Percentiles rank a stretch among this genome's conserved stretches.
Conservation (phyloP, 2,329 filamentous ascomycete species). For the Apiospora rasikravindrae region DNA sequence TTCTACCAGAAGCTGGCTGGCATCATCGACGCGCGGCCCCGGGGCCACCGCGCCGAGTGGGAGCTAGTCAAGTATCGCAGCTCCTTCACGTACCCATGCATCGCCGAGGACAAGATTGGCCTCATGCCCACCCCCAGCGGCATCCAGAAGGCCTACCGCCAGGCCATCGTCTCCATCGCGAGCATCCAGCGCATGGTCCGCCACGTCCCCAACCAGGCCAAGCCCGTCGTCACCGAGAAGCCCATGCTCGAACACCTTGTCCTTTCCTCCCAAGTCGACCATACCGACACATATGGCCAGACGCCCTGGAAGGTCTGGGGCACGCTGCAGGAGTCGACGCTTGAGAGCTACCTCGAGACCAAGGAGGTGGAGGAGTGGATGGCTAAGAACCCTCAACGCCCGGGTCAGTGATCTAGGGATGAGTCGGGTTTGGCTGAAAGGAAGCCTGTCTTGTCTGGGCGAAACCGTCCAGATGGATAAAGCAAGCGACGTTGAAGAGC, state of each 20-base stretch:
- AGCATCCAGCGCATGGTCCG: conserved; percentile 60
- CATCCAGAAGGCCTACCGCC: conserved; percentile 50
- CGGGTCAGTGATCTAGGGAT: neutral
- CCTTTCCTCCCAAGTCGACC: conserved; percentile 54
- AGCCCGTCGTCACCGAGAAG: conserved; percentile 44
- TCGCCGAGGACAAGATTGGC: conserved; percentile 61
- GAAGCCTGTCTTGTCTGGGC: neutral
- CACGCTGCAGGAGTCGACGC: conserved; percentile 59
- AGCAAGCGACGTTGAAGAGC: conserved; percentile 5
- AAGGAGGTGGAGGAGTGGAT: conserved; percentile 41
- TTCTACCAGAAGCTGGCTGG: conserved; percentile 57
- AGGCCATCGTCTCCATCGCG: conserved; percentile 65
- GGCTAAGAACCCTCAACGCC: conserved; percentile 35
- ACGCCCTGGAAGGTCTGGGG: conserved; percentile 70
- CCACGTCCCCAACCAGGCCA: conserved; percentile 52
- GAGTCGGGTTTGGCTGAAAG: neutral
- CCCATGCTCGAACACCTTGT: conserved; percentile 69
- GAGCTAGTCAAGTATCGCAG: conserved; percentile 58
- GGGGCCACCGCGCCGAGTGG: conserved; percentile 54
- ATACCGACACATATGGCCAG: conserved; percentile 50
- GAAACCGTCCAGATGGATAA: neutral
- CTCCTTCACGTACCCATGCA: conserved; percentile 47
- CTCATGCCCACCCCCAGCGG: conserved; percentile 50
- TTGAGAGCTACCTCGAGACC: conserved; percentile 45
- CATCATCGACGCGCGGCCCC: conserved; percentile 58